phyloP scores from a whole-genome alignment of 768 basidiomycete species.

The Naganishia vaughanmartiniae region DNA sequence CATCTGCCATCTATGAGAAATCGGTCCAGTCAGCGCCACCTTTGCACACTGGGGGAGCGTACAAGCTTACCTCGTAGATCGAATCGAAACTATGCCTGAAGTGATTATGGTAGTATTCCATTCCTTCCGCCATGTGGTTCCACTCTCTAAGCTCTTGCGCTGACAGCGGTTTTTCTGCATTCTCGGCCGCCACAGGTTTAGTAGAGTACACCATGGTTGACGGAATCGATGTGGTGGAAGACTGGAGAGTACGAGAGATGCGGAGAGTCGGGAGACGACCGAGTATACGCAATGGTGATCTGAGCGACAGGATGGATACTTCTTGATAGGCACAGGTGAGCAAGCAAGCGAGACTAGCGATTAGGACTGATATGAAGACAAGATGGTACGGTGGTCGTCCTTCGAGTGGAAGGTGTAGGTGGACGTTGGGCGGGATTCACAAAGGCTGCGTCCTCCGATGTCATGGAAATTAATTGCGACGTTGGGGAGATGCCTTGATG shows the following conservation, averaged over 20 bases:
- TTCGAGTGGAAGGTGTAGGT: not conserved
- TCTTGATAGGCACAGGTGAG: not conserved
- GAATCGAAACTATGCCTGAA: slow-evolving; percentile 45
- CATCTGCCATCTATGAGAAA: slow-evolving; percentile 40
- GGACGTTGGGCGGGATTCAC: not conserved
- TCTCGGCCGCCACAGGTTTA: not conserved
- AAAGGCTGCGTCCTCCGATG: not conserved
- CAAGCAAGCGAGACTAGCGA: not conserved
- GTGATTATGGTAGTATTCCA: slow-evolving; percentile 46
- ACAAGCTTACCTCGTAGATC: slow-evolving; percentile 41
- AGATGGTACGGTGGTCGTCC: not conserved
- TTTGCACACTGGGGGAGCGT: too few relatives aligned
- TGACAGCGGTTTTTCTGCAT: slow-evolving; percentile 7
- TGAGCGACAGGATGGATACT: not conserved
- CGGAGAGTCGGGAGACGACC: not conserved
- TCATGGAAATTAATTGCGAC: not conserved
- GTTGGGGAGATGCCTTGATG: too few relatives aligned
- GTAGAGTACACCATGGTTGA: slow-evolving; percentile 23
- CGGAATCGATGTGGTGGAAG: not conserved
- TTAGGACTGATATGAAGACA: not conserved
- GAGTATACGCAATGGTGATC: not conserved
- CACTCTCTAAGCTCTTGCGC: slow-evolving; percentile 25
- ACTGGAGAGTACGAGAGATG: not conserved
- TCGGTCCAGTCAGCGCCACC: not conserved
- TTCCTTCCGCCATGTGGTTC: slow-evolving; percentile 41